A percentile compares a stretch with the other conserved stretches of the same genome.
Conservation (phyloP, 306 rosid genomes). For the Oemleria cerasiformis region DNA sequence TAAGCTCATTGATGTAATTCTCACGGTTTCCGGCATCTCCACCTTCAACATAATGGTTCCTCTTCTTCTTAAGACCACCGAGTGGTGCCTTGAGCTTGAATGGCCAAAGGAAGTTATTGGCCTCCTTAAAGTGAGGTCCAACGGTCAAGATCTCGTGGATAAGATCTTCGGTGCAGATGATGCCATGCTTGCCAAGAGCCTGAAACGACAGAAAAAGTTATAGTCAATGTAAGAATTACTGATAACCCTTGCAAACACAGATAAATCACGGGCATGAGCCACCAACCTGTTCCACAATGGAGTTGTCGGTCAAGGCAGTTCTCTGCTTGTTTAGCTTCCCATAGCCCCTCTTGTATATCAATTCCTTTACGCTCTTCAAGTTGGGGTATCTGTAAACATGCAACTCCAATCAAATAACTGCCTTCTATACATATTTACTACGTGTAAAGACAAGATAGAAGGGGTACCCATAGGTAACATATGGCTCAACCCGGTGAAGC, state of each 20-base stretch:
- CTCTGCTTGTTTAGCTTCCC: slow-evolving; percentile 79
- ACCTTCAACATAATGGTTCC: slow-evolving; percentile 93
- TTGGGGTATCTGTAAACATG: slow-evolving; percentile 59
- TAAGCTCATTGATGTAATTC: slow-evolving; percentile 83
- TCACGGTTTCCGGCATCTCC: slow-evolving; percentile 96
- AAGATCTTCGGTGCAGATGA: slow-evolving; percentile 71
- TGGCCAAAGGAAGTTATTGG: slow-evolving; percentile 92
- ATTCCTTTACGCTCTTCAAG: slow-evolving; percentile 79
- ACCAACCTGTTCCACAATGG: slow-evolving; percentile 66
- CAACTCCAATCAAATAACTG: background rate
- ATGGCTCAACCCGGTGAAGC: slow-evolving; percentile 91
- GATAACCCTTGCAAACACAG: background rate
- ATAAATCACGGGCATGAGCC: background rate
- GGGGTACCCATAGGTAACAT: slow-evolving; percentile 74
- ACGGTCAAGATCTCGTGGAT: slow-evolving; percentile 81
- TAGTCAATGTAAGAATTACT: background rate
- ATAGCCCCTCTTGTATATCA: slow-evolving; percentile 77
- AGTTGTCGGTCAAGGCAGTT: slow-evolving; percentile 66
- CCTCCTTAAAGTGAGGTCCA: slow-evolving; percentile 92
- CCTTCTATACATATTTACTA: background rate
- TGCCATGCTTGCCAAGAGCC: slow-evolving; percentile 74
- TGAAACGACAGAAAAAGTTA: slow-evolving; percentile 23
- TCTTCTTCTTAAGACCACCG: slow-evolving; percentile 89
- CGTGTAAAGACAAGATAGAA: background rate
- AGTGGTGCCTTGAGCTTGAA: slow-evolving; percentile 91